phyloP scores from a whole-genome alignment of 257 asterid genomes.

The Scutellaria barbata region DNA sequence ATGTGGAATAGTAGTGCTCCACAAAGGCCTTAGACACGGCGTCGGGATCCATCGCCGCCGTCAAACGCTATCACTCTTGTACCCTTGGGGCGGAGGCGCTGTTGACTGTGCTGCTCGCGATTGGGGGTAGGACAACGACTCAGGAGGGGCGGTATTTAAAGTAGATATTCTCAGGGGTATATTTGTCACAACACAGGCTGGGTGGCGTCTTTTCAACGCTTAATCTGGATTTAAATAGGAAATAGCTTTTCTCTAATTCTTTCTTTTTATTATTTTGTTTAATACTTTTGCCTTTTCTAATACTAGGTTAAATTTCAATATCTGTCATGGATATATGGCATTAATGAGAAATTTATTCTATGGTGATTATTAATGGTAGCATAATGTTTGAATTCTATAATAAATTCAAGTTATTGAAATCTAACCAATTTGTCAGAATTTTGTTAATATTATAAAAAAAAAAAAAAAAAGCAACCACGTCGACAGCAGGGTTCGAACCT shows the following conservation, averaged over 20 bases:
- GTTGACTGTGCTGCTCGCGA: background rate
- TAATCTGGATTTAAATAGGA: constrained; percentile 11
- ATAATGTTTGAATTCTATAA: too few relatives aligned
- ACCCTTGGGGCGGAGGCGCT: constrained; percentile 25
- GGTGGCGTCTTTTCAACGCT: constrained; percentile 46
- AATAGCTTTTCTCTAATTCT: background rate
- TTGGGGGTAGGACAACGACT: background rate
- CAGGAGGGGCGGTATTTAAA: constrained; percentile 23
- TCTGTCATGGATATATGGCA: background rate
- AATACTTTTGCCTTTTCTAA: background rate
- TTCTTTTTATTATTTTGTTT: background rate
- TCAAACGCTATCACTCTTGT: background rate
- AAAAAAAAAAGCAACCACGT: constrained; percentile 28
- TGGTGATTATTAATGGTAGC: too few relatives aligned
- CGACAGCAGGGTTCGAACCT: constrained; percentile 87
- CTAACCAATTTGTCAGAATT: too few relatives aligned
- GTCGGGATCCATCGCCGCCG: constrained; percentile 55
- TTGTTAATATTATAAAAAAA: too few relatives aligned
- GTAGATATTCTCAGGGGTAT: constrained; percentile 27
- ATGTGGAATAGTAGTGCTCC: constrained; percentile 49
- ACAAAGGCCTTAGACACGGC: constrained; percentile 50
- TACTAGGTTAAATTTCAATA: background rate
- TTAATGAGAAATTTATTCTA: background rate
- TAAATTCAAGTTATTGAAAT: too few relatives aligned
- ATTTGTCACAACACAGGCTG: constrained; percentile 24